These are phyloP conservation scores for Moesziomyces parantarcticus DNA, from an alignment of 1,284 basidiomycete species.

Conservation along the genomic window DNA sequence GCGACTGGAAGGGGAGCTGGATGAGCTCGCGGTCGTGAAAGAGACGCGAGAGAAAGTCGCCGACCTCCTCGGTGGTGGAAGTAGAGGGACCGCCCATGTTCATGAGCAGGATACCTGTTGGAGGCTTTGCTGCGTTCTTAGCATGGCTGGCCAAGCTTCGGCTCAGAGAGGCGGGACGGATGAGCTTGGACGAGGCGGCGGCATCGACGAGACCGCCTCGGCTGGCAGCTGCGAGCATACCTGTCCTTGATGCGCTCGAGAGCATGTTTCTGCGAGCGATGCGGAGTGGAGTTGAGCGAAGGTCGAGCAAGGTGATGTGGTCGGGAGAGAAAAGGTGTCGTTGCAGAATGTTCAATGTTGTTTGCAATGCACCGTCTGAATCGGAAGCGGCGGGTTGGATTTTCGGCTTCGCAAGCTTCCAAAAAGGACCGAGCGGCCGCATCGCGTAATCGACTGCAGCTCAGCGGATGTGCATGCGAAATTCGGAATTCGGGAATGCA, in stretches of 20 bases:
- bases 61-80: conserved; percentile 73
- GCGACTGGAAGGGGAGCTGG: conserved; percentile 85
- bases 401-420: conserved; percentile 1
- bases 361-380: not conserved
- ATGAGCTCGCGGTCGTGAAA: conserved; percentile 97
- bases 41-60: conserved; percentile 85
- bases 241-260: conserved; percentile 27
- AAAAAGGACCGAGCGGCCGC: conserved; percentile 7
- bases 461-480: conserved; percentile 6
- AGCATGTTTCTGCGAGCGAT: conserved; percentile 7
- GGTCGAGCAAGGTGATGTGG: too few relatives aligned
- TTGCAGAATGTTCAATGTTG: not conserved
- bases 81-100: conserved; percentile 92
- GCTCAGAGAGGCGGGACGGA: conserved; percentile 7
- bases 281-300: not conserved
- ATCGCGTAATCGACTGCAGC: conserved; percentile 39
- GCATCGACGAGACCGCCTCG: conserved; percentile 13
- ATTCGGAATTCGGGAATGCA: conserved; percentile 13
- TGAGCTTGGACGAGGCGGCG: conserved; percentile 9
- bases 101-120: conserved; percentile 89
- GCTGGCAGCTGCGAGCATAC: conserved; percentile 19
- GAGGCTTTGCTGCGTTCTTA: conserved; percentile 30
- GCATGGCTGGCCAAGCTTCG: conserved; percentile 34
- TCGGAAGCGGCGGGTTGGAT: not conserved
- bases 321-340: not conserved